A percentile compares a stretch with the other conserved stretches of the same genome.
Conservation (phyloP, 495 filamentous ascomycete genomes). For the Aspergillus bridgeri region DNA sequence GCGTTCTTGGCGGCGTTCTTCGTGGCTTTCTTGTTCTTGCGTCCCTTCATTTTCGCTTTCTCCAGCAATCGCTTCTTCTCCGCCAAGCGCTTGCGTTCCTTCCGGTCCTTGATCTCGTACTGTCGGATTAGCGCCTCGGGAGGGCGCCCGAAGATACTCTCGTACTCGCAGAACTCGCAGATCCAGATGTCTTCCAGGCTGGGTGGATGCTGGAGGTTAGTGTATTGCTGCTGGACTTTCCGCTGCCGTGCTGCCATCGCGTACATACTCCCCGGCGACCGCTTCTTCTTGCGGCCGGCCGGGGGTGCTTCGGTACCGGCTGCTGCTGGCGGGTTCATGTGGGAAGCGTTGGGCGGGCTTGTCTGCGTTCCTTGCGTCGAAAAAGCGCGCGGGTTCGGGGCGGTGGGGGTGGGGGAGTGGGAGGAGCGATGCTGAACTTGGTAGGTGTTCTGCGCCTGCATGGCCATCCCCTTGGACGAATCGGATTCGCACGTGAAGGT, state of each 20-base stretch:
- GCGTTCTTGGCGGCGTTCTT: conserved; percentile 62
- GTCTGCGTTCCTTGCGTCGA: conserved; percentile 63
- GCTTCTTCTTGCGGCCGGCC: conserved; percentile 52
- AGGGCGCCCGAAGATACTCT: conserved; percentile 77
- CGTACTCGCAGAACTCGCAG: conserved; percentile 90
- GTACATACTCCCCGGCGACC: conserved; percentile 56
- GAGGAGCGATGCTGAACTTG: conserved; percentile 16
- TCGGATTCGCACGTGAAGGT: conserved; percentile 88
- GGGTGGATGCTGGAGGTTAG: conserved; percentile 74
- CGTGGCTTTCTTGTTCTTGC: conserved; percentile 72
- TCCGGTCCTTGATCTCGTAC: conserved; percentile 92
- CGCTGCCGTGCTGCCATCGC: conserved; percentile 63
- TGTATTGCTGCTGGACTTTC: conserved; percentile 64
- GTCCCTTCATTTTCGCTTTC: conserved; percentile 92
- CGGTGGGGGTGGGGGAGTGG: conserved; percentile 28
- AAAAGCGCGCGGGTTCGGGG: conserved; percentile 36
- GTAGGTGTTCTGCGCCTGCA: conserved; percentile 41
- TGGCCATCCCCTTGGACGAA: conserved; percentile 58
- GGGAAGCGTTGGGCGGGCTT: conserved; percentile 49
- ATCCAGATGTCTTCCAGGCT: conserved; percentile 81
- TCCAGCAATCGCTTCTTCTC: conserved; percentile 84
- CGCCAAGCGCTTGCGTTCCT: conserved; percentile 72
- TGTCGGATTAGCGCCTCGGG: conserved; percentile 83
- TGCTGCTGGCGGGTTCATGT: conserved; percentile 29
- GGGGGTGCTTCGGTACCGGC: conserved; percentile 30